These are phyloP conservation scores for Kodamaea jinghongensis DNA, from an alignment of 805 yeast species.

Conservation along the genomic window DNA sequence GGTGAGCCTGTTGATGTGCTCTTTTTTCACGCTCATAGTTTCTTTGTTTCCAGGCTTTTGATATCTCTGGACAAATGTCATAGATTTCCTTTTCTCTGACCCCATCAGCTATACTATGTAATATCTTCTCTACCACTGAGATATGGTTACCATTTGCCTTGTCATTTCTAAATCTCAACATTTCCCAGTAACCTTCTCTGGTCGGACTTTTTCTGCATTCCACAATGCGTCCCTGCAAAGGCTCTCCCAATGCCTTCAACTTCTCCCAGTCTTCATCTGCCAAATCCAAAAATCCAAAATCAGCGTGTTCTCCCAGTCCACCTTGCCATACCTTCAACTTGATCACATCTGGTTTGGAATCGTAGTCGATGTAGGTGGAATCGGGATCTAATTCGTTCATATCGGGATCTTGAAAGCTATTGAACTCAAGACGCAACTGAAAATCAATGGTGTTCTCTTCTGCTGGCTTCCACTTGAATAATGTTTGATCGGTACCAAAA, in stretches of 20 bases:
- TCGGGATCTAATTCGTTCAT: conserved; percentile 65
- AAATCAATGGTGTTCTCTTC: conserved; percentile 94
- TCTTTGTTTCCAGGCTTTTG: conserved; percentile 61
- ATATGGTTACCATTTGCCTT: conserved; percentile 84
- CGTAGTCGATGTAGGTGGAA: conserved; percentile 76
- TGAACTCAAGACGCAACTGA: conserved; percentile 62
- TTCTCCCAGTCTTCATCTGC: conserved; percentile 77
- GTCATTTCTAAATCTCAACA: conserved; percentile 90
- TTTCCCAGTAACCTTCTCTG: conserved; percentile 66
- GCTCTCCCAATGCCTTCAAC: conserved; percentile 67
- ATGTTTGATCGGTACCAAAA: conserved; percentile 82
- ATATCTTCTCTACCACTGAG: conserved; percentile 75
- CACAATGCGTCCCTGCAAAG: conserved; percentile 83
- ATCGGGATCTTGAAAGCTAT: conserved; percentile 57
- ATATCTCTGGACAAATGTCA: conserved; percentile 54
- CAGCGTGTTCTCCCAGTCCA: conserved; percentile 50
- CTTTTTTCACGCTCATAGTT: conserved; percentile 33
- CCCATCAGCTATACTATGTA: conserved; percentile 82
- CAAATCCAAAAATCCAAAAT: conserved; percentile 62
- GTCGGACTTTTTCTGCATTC: conserved; percentile 72
- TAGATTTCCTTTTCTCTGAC: conserved; percentile 77
- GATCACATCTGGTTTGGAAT: conserved; percentile 63
- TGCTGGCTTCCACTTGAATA: conserved; percentile 96
- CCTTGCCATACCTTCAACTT: conserved; percentile 81
- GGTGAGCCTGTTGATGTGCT: conserved; percentile 5